Conservation (phyloP, 106 monocot genomes). For the Amphibolis antarctica region DNA sequence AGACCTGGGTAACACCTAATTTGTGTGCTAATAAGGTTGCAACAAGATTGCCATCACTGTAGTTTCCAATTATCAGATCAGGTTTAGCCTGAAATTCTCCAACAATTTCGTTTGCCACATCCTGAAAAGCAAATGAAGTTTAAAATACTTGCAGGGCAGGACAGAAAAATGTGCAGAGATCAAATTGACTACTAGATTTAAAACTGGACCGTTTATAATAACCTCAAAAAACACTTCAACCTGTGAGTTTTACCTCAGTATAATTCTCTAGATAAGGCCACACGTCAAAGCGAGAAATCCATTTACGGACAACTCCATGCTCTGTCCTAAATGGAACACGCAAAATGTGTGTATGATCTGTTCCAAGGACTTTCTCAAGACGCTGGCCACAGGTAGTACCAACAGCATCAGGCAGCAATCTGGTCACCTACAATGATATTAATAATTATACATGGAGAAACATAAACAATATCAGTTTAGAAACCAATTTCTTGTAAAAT, state of each 20-base stretch:
- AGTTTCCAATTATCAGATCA: conserved; percentile 86
- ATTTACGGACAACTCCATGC: conserved; percentile 71
- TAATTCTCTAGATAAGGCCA: conserved; percentile 93
- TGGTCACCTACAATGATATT: conserved; percentile 44
- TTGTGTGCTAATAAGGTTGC: conserved; percentile 24
- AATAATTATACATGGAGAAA: background rate
- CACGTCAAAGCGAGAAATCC: conserved; percentile 90
- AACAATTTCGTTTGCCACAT: conserved; percentile 76
- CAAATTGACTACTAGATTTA: too few species aligned
- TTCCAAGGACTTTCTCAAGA: conserved; percentile 65
- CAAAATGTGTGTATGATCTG: conserved; percentile 57
- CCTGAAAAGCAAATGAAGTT: conserved; percentile 23
- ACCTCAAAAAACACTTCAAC: background rate
- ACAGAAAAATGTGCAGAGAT: too few species aligned
- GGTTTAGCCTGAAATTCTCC: conserved; percentile 74
- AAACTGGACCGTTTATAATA: background rate
- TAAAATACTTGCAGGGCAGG: too few species aligned
- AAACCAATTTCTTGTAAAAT: too few species aligned
- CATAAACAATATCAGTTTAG: too few species aligned
- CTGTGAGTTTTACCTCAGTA: conserved; percentile 42
- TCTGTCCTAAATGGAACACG: conserved; percentile 79
- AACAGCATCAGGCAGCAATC: conserved; percentile 76
- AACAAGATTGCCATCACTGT: conserved; percentile 30
- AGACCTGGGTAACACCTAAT: conserved; percentile 26
- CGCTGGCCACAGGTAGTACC: conserved; percentile 77